These are phyloP conservation scores for Boletus semigastroideus DNA, from an alignment of 1,284 basidiomycete genomes.

Conservation along the genomic window DNA sequence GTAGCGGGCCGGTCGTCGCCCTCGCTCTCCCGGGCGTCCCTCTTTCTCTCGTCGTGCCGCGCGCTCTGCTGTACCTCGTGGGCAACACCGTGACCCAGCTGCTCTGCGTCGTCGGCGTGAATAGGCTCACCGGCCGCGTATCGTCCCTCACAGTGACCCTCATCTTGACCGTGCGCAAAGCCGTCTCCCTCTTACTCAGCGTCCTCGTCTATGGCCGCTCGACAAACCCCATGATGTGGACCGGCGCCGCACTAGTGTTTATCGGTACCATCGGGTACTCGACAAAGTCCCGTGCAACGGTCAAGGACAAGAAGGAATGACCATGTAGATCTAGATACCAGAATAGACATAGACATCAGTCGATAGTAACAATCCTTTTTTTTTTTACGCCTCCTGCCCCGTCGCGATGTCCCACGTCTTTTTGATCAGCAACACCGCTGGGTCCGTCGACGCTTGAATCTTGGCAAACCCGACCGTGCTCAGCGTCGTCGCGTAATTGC, in stretches of 20 bases:
- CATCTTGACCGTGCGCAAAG: constrained; percentile 88
- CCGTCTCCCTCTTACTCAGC: constrained; percentile 78
- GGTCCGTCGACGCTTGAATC: constrained; percentile 54
- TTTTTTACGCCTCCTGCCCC: constrained; percentile 46
- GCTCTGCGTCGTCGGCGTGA: constrained; percentile 88
- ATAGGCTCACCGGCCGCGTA: constrained; percentile 79
- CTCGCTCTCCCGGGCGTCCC: constrained; percentile 26
- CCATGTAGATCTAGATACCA: constrained; percentile 8
- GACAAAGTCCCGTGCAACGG: constrained; percentile 33
- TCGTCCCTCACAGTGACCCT: constrained; percentile 85
- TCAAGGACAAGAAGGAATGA: constrained; percentile 30
- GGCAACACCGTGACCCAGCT: constrained; percentile 86
- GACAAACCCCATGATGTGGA: constrained; percentile 52
- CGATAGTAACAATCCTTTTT: too few relatives aligned
- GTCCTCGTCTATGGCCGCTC: constrained; percentile 45
- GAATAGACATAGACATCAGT: constrained; percentile 18
- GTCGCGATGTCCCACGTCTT: constrained; percentile 70
- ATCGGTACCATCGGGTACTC: constrained; percentile 75
- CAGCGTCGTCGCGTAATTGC: constrained; percentile 66
- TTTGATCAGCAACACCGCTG: constrained; percentile 57
- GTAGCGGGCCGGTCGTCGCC: constrained; percentile 39
- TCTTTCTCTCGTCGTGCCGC: constrained; percentile 39
- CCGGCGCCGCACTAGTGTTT: constrained; percentile 67
- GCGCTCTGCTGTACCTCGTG: constrained; percentile 63
- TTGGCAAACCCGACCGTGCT: constrained; percentile 62